Conservation (phyloP, 441 rosid species). For the Gossypium gossypioides region DNA sequence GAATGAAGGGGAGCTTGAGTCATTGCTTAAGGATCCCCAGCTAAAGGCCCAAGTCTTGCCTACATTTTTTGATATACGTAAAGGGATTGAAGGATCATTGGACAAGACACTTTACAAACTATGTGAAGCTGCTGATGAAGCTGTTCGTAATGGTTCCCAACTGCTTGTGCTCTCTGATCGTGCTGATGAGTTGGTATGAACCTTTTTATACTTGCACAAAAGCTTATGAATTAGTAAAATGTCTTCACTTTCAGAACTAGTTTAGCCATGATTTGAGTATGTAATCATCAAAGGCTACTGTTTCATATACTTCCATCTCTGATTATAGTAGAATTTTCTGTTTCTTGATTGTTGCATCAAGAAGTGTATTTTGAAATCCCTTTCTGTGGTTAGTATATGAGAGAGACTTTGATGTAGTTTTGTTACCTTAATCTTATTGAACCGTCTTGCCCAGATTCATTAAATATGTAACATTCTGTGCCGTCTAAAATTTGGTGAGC, state of each 20-base stretch:
- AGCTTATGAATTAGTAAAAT: background rate
- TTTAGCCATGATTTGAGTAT: background rate
- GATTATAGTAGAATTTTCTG: background rate
- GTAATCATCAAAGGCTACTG: background rate
- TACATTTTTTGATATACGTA: constrained; percentile 79
- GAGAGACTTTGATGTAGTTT: background rate
- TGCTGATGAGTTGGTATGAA: constrained; percentile 57
- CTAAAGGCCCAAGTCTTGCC: constrained; percentile 62
- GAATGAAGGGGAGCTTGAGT: constrained; percentile 86
- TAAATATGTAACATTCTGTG: background rate
- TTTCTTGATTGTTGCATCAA: background rate
- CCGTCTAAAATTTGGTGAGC: background rate
- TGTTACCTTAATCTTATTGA: constrained; percentile 5
- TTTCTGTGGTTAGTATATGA: background rate
- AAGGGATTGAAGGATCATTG: constrained; percentile 86
- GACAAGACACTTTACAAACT: constrained; percentile 55
- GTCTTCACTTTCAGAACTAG: background rate
- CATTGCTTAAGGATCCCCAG: constrained; percentile 56
- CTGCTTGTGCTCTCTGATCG: constrained; percentile 90
- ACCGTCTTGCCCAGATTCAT: background rate
- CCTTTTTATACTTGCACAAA: background rate
- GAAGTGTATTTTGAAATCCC: background rate
- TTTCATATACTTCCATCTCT: background rate
- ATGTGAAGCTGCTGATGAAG: constrained; percentile 98
- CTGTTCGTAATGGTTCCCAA: constrained; percentile 92